Base-by-base conservation (phyloP, 495 filamentous ascomycete species). In the Paragyromitra xinjiangensis region DNA sequence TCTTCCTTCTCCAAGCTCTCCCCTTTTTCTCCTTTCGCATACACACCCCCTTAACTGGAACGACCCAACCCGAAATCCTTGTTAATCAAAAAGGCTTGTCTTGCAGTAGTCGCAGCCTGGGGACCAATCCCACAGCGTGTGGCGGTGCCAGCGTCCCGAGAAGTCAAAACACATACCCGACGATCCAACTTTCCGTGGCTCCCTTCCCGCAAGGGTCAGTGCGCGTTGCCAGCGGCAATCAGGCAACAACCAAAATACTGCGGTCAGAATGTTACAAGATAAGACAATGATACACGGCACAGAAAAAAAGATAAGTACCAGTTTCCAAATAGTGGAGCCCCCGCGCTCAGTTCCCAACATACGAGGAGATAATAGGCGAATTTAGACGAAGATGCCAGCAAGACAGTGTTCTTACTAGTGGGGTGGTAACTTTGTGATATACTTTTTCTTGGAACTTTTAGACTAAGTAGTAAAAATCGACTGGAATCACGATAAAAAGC, bases 41-140 rank as follows among this genome's bases (percentile, higher is more conserved):
- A 48, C 29, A 40, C 12, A 11, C 45, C 58, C 39, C 69, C 14
- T 61, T 37, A 61, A 39, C 44, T 16, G 34, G 48, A 71, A 64
- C 58, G 59, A 58, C 40, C 50, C 26, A 64, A 5, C 42, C 19
- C 26, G 1, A 51, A n/a, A 48, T 16, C 42, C 62, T 45, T 65
- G 24, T 73, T 53, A 65, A 73, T 58, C 50, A 55, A 71, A 72
- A 73, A 73, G 61, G 61, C 70, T 73, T 73, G 48, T 73, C 70
- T 65, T 56, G 61, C 48, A 73, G 16, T 16, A 16, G 53, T 19
- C 37, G 2, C 64, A 64, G 29, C 29, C 29, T 34, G 29, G 62
- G 39, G 9, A n/a, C 58, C 44, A 44, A 44, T 39, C 8, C 62
- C 19, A 45, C 22, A 9, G 11, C 44, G 44, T 48, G 44, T 48